Evolutionary conservation across 371 early-diverging fungal genomes (phyloP).

Genomic region (Rhizopus sp.): DNA sequence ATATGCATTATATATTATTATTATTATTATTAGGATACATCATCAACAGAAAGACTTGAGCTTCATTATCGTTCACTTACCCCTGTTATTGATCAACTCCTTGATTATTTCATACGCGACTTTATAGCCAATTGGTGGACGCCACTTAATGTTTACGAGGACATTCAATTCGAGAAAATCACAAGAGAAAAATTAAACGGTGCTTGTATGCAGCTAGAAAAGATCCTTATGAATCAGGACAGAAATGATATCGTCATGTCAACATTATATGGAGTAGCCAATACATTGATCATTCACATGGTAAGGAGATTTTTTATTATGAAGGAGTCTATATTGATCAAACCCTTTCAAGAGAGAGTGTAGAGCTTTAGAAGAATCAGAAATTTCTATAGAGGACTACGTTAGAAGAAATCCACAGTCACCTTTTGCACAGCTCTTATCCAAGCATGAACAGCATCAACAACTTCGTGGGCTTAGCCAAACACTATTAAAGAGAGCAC

Average conservation of each 20-base stretch:
- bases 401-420: constrained; percentile 45
- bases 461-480: constrained; percentile 38
- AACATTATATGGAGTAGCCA: constrained; percentile 49
- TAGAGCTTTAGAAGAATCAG: constrained; percentile 43
- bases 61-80: constrained; percentile 42
- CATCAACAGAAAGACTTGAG: constrained; percentile 16
- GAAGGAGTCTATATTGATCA: background rate
- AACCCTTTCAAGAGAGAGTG: constrained; percentile 42
- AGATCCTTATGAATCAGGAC: constrained; percentile 46
- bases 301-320: constrained; percentile 19
- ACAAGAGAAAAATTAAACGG: constrained; percentile 36
- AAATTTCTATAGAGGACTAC: constrained; percentile 37
- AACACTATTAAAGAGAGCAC: constrained; percentile 33
- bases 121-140: constrained; percentile 58
- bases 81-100: constrained; percentile 31
- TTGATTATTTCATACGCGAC: constrained; percentile 49
- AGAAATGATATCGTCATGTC: constrained; percentile 53
- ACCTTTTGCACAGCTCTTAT: constrained; percentile 49
- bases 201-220: constrained; percentile 36
- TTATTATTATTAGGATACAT: constrained; percentile 9
- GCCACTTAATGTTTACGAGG: constrained; percentile 31
- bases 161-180: constrained; percentile 30
- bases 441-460: constrained; percentile 41
- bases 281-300: constrained; percentile 57
- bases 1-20: background rate